Evolutionary conservation across 768 basidiomycete species (phyloP).

Genomic region (Mycena amicta): DNA sequence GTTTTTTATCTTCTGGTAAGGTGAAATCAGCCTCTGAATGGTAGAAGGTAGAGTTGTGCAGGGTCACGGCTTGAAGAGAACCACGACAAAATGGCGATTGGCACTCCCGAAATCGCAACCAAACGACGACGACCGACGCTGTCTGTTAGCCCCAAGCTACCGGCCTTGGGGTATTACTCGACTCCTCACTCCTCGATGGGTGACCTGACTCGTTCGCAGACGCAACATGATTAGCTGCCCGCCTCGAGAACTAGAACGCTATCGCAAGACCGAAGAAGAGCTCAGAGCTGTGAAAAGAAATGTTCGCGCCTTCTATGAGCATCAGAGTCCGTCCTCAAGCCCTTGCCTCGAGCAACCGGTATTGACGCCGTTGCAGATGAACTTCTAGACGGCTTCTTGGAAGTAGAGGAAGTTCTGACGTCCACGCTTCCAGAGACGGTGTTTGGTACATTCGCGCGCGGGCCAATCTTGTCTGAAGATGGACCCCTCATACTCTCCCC

Average conservation of each 20-base stretch:
- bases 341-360: background rate
- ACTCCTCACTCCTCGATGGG: too few species aligned
- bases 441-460: constrained; percentile 9
- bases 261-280: constrained; percentile 18
- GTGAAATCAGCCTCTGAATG: background rate
- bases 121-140: background rate
- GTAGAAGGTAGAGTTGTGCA: too few species aligned
- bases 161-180: background rate
- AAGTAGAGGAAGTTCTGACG: constrained; percentile 19
- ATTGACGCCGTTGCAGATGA: constrained; percentile 6
- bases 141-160: background rate
- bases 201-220: constrained; percentile 1
- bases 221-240: constrained; percentile 17
- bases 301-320: constrained; percentile 17
- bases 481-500: constrained; percentile 3
- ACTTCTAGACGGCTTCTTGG: constrained; percentile 17
- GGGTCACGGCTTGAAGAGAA: background rate
- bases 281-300: constrained; percentile 10
- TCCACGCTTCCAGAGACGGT: constrained; percentile 15
- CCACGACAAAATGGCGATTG: background rate
- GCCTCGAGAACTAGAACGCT: constrained; percentile 12
- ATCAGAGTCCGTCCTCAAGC: constrained; percentile 14
- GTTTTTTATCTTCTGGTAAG: background rate
- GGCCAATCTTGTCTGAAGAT: constrained; percentile 5
- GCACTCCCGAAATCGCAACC: background rate